Conservation (phyloP, 23 red algal species). For the Pyropia yezoensis region DNA sequence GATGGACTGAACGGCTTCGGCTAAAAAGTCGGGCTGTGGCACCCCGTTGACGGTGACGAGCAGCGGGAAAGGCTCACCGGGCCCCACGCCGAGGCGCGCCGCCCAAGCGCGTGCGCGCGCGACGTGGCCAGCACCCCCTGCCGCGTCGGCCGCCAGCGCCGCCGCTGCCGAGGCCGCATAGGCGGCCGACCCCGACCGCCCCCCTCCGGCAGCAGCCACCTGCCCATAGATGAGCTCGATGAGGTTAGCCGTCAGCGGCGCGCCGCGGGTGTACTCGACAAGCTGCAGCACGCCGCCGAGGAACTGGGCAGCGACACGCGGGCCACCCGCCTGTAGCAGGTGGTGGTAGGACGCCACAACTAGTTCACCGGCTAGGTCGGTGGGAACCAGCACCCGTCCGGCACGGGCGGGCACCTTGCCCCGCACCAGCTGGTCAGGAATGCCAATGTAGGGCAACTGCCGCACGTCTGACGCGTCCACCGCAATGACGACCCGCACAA, state of each 20-base stretch:
- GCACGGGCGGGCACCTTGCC: slow-evolving; percentile 37
- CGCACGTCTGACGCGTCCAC: slow-evolving; percentile 37
- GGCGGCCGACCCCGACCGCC: slow-evolving; percentile 12
- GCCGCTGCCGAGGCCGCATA: too few relatives aligned
- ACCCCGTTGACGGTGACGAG: too few relatives aligned
- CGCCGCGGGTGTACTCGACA: slow-evolving; percentile 34
- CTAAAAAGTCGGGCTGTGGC: too few relatives aligned
- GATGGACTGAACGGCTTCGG: too few relatives aligned
- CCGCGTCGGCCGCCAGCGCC: not conserved
- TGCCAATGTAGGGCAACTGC: slow-evolving; percentile 18
- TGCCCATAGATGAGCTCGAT: slow-evolving; percentile 30
- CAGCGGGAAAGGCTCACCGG: slow-evolving; percentile 6
- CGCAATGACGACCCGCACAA: slow-evolving; percentile 27
- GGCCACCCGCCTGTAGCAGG: slow-evolving; percentile 18
- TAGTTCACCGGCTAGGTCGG: slow-evolving; percentile 11
- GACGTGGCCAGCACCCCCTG: slow-evolving; percentile 8
- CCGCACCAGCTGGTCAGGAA: slow-evolving; percentile 41
- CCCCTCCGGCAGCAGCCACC: not conserved
- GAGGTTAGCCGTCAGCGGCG: slow-evolving; percentile 15
- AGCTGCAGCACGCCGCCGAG: slow-evolving; percentile 32
- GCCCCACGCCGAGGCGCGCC: slow-evolving; percentile 6
- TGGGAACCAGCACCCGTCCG: slow-evolving; percentile 43
- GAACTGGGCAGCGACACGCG: slow-evolving; percentile 21
- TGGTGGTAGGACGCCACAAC: slow-evolving; percentile 30
- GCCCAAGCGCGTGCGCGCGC: slow-evolving; percentile 14